These are phyloP conservation scores for Chaetomium globosum DNA, from an alignment of 2,329 filamentous ascomycete species.

Conservation along the genomic window DNA sequence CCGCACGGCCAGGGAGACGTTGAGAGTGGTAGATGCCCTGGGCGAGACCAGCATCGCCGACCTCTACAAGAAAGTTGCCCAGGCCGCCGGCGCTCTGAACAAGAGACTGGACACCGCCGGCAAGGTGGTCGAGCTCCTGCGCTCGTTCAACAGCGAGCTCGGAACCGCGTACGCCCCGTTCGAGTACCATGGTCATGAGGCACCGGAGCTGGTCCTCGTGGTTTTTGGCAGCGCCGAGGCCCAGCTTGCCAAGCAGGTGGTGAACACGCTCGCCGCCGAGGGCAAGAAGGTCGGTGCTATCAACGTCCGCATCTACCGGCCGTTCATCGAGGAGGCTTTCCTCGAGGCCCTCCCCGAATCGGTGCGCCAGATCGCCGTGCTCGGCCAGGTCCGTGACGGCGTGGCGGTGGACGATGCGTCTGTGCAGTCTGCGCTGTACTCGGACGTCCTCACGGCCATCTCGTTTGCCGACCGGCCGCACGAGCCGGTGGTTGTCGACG, in stretches of 20 bases:
- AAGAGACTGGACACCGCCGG: constrained; percentile 73
- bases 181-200: constrained; percentile 85
- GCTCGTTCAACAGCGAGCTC: constrained; percentile 83
- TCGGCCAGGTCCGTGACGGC: constrained; percentile 82
- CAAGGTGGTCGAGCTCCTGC: constrained; percentile 69
- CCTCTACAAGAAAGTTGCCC: constrained; percentile 67
- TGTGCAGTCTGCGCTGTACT: constrained; percentile 81
- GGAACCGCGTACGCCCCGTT: constrained; percentile 92
- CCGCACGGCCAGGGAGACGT: constrained; percentile 70
- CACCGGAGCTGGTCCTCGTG: constrained; percentile 80
- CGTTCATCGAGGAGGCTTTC: constrained; percentile 94
- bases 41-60: constrained; percentile 64
- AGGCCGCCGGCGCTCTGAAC: constrained; percentile 61
- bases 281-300: constrained; percentile 82
- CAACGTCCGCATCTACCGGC: constrained; percentile 90
- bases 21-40: constrained; percentile 70
- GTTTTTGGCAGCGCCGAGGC: constrained; percentile 92
- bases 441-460: constrained; percentile 85
- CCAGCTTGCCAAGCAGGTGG: constrained; percentile 80
- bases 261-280: constrained; percentile 68
- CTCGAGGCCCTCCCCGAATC: constrained; percentile 76
- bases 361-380: constrained; percentile 74
- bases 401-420: constrained; percentile 72
- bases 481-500: constrained; percentile 70
- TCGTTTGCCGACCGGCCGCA: constrained; percentile 71